A percentile compares a stretch with the other conserved stretches of the same genome.
These are phyloP conservation scores for Zygoascus biomembranicola DNA, from an alignment of 805 yeast genomes.

Conservation along the genomic window DNA sequence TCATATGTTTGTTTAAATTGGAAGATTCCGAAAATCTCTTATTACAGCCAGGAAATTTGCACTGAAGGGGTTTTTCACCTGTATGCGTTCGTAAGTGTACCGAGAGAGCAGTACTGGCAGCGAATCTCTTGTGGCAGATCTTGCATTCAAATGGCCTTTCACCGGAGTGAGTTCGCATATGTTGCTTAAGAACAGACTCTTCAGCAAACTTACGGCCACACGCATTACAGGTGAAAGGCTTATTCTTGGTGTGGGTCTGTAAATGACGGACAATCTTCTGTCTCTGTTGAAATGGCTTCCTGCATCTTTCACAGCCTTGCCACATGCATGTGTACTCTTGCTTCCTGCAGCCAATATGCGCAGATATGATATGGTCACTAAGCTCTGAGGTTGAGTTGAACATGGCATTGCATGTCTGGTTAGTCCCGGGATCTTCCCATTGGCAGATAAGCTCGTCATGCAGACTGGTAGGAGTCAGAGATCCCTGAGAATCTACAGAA, in stretches of 20 bases:
- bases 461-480: constrained; percentile 12
- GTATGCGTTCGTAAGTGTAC: constrained; percentile 83
- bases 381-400: constrained; percentile 53
- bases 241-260: constrained; percentile 78
- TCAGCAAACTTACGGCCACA: constrained; percentile 73
- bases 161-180: constrained; percentile 77
- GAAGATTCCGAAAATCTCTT: constrained; percentile 84
- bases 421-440: constrained; percentile 29
- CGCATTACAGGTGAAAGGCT: constrained; percentile 63
- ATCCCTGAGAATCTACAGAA: background rate
- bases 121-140: constrained; percentile 66
- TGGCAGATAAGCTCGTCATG: constrained; percentile 25
- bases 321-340: constrained; percentile 65
- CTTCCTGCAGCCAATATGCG: constrained; percentile 70
- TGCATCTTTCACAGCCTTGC: constrained; percentile 63
- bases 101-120: constrained; percentile 73
- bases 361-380: constrained; percentile 58
- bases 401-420: constrained; percentile 37
- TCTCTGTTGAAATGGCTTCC: constrained; percentile 62
- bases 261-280: constrained; percentile 83
- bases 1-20: constrained; percentile 81
- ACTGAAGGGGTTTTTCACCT: constrained; percentile 78
- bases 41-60: constrained; percentile 74
- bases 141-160: constrained; percentile 78
- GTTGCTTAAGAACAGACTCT: constrained; percentile 71